phyloP scores from a whole-genome alignment of 1,284 basidiomycete genomes.

The Bondarzewia mesenterica region DNA sequence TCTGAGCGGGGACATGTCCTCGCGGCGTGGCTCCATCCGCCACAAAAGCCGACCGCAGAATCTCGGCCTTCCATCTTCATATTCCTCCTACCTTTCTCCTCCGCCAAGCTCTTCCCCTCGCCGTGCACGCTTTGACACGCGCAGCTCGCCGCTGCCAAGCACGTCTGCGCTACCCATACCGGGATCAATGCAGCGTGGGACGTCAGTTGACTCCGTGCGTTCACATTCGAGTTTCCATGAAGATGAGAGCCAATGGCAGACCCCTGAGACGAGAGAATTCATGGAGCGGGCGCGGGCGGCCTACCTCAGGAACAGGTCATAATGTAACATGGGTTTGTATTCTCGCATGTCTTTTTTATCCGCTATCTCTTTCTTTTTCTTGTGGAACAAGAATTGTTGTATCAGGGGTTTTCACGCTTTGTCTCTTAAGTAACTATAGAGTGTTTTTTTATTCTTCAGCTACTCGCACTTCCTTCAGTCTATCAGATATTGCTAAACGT shows the following conservation, averaged over 20 bases:
- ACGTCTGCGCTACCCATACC: slow-evolving; percentile 12
- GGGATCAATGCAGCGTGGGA: slow-evolving; percentile 12
- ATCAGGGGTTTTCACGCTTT: slow-evolving; percentile 1
- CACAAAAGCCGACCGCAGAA: slow-evolving; percentile 20
- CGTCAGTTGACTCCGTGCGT: slow-evolving; percentile 24
- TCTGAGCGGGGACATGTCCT: slow-evolving; percentile 12
- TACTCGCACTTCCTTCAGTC: not conserved
- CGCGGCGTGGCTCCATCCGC: slow-evolving; percentile 22
- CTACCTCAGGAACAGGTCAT: slow-evolving; percentile 18
- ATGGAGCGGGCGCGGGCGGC: slow-evolving; percentile 54
- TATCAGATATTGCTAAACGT: not conserved
- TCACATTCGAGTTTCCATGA: slow-evolving; percentile 22
- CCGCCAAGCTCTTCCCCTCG: slow-evolving; percentile 23
- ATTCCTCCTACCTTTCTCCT: slow-evolving; percentile 21
- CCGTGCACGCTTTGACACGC: slow-evolving; percentile 21
- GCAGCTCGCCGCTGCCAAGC: slow-evolving; percentile 13
- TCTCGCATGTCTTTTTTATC: not conserved
- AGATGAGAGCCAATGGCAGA: slow-evolving; percentile 41
- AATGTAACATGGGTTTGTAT: not conserved
- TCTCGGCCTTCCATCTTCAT: slow-evolving; percentile 15
- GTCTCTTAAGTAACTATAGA: not conserved
- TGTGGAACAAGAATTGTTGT: not conserved
- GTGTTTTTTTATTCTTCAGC: not conserved
- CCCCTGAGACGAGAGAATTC: slow-evolving; percentile 50
- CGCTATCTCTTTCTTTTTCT: not conserved